Evolutionary conservation across 495 filamentous ascomycete species (phyloP).

Genomic region (Lepidopterella palustris): DNA sequence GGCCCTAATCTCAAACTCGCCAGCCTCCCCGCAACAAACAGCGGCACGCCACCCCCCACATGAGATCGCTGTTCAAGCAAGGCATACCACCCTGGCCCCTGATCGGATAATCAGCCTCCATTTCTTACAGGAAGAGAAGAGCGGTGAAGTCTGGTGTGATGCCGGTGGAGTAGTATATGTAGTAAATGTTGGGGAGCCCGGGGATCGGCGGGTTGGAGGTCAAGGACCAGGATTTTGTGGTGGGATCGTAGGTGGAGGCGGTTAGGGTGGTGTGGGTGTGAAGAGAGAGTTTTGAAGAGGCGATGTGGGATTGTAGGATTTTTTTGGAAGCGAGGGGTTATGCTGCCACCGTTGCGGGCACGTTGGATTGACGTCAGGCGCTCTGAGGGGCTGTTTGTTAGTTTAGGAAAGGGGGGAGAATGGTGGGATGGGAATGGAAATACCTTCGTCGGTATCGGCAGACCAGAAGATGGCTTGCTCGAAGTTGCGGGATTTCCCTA

Average conservation of each 20-base stretch:
- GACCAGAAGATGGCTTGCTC: constrained; percentile 59
- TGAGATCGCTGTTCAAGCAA: constrained; percentile 56
- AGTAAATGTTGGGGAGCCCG: constrained; percentile 50
- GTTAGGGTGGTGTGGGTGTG: constrained; percentile 46
- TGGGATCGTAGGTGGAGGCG: constrained; percentile 33
- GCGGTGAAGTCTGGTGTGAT: constrained; percentile 45
- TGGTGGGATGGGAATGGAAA: not conserved
- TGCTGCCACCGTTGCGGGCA: constrained; percentile 56
- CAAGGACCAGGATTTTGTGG: constrained; percentile 45
- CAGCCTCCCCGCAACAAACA: constrained; percentile 56
- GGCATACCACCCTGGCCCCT: constrained; percentile 49
- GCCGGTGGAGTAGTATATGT: constrained; percentile 60
- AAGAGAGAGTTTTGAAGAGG: constrained; percentile 42
- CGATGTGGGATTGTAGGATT: constrained; percentile 46
- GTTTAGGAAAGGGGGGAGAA: not conserved
- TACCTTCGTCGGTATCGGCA: constrained; percentile 39
- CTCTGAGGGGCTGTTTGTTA: constrained; percentile 32
- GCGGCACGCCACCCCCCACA: constrained; percentile 55
- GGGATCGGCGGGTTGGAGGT: constrained; percentile 45
- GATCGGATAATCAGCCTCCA: constrained; percentile 49
- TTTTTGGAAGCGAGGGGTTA: constrained; percentile 53
- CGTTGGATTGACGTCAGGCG: constrained; percentile 49
- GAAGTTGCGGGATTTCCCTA: constrained; percentile 61
- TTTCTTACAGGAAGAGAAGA: constrained; percentile 45
- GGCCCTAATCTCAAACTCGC: constrained; percentile 54